These are phyloP conservation scores for Colletotrichum orbiculare DNA, from an alignment of 2,329 filamentous ascomycete species.

Conservation along the genomic window DNA sequence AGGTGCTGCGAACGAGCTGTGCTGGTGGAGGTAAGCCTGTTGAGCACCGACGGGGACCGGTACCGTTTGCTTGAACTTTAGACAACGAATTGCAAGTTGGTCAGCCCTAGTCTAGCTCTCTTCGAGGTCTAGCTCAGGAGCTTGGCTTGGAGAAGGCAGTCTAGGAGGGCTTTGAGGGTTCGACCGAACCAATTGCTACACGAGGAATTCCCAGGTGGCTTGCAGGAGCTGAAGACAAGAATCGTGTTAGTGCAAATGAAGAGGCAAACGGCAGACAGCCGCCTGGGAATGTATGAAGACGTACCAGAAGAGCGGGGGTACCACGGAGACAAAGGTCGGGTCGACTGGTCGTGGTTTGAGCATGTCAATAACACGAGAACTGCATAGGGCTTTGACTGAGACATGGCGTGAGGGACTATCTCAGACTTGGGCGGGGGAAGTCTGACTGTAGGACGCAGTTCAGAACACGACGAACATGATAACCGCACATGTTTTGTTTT, in stretches of 20 bases:
- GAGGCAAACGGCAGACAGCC: slow-evolving; percentile 12
- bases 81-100: slow-evolving; percentile 19
- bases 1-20: background rate
- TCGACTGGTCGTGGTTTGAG: too few relatives aligned
- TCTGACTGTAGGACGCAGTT: too few relatives aligned
- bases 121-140: slow-evolving; percentile 40
- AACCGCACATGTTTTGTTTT: too few relatives aligned
- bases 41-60: slow-evolving; percentile 17
- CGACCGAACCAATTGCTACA: slow-evolving; percentile 41
- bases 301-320: slow-evolving; percentile 31
- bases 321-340: slow-evolving; percentile 33
- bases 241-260: slow-evolving; percentile 12
- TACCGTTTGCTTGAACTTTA: slow-evolving; percentile 9
- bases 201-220: slow-evolving; percentile 40
- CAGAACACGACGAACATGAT: too few relatives aligned
- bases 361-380: too few relatives aligned
- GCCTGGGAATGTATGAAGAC: background rate
- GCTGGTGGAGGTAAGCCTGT: slow-evolving; percentile 3
- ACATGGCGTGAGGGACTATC: background rate
- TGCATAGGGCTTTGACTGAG: background rate
- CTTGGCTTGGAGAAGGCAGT: slow-evolving; percentile 41
- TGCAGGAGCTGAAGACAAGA: slow-evolving; percentile 51
- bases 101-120: slow-evolving; percentile 41
- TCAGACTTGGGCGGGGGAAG: background rate
- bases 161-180: slow-evolving; percentile 25